phyloP scores from a whole-genome alignment of 768 basidiomycete species.

The Boletus coccyginus region DNA sequence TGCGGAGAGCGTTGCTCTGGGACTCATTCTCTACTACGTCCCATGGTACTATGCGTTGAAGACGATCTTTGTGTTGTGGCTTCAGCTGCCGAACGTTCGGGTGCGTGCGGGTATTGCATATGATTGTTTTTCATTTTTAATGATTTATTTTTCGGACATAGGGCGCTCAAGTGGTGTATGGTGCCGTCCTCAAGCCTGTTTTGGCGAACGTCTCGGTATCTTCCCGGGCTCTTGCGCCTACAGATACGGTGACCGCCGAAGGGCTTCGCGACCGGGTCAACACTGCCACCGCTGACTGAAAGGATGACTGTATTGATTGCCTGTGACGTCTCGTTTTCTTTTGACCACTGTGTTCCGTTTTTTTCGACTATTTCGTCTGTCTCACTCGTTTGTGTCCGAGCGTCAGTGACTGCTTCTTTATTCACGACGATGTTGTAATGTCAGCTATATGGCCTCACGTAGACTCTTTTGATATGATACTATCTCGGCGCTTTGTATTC shows the following conservation, averaged over 20 bases:
- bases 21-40: conserved; percentile 84
- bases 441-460: conserved; percentile 19
- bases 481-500: neutral
- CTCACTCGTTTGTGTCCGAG: neutral
- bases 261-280: conserved; percentile 45
- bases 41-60: conserved; percentile 96
- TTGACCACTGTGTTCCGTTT: neutral
- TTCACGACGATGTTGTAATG: conserved; percentile 22
- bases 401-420: conserved; percentile 12
- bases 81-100: conserved; percentile 82
- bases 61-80: conserved; percentile 87
- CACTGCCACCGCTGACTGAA: conserved; percentile 36
- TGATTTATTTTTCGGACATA: conserved; percentile 30
- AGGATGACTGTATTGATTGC: neutral
- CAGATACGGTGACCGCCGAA: conserved; percentile 51
- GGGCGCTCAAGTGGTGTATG: conserved; percentile 87
- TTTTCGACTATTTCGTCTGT: neutral
- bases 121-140: neutral
- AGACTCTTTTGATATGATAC: conserved; percentile 17
- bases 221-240: conserved; percentile 41
- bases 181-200: conserved; percentile 73
- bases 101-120: conserved; percentile 45
- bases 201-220: conserved; percentile 59
- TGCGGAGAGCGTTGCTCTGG: conserved; percentile 80
- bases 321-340: neutral